phyloP scores from a whole-genome alignment of 441 rosid genomes.

The Bocquillonia castaneifolia region DNA sequence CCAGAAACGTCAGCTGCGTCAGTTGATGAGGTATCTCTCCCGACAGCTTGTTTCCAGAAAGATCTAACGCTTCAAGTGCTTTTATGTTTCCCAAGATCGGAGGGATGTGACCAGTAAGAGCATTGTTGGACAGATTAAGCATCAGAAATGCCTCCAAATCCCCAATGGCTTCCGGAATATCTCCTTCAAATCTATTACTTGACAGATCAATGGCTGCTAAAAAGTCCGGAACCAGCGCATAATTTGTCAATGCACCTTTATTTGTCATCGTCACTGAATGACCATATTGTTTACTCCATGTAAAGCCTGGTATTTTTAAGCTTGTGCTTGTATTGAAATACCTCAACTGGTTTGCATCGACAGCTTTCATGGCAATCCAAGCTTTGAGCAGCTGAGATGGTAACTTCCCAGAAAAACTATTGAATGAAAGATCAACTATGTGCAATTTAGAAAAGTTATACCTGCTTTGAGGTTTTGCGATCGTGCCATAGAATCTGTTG shows the following conservation, averaged over 20 bases:
- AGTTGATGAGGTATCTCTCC: slow-evolving; percentile 35
- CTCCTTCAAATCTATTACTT: slow-evolving; percentile 27
- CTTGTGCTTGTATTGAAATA: background rate
- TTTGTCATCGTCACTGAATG: slow-evolving; percentile 32
- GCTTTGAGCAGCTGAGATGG: slow-evolving; percentile 40
- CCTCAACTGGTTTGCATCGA: slow-evolving; percentile 24
- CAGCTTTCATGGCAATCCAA: slow-evolving; percentile 42
- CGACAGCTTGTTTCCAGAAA: slow-evolving; percentile 30
- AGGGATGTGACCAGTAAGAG: slow-evolving; percentile 25
- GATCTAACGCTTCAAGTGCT: slow-evolving; percentile 29
- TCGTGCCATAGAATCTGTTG: slow-evolving; percentile 19
- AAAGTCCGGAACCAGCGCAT: slow-evolving; percentile 8
- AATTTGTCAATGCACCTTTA: slow-evolving; percentile 24
- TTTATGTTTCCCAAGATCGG: slow-evolving; percentile 19
- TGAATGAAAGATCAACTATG: slow-evolving; percentile 54
- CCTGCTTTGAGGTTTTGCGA: background rate
- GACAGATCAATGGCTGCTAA: slow-evolving; percentile 29
- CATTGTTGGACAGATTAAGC: slow-evolving; percentile 36
- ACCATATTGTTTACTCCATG: slow-evolving; percentile 26
- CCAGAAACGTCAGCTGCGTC: slow-evolving; percentile 17
- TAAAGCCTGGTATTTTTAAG: background rate
- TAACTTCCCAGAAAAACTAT: slow-evolving; percentile 49
- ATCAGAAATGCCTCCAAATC: too few relatives aligned
- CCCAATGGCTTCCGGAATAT: too few relatives aligned
- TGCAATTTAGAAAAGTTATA: slow-evolving; percentile 35